phyloP scores from a whole-genome alignment of 2,329 filamentous ascomycete genomes.

The Didymella pinodella region DNA sequence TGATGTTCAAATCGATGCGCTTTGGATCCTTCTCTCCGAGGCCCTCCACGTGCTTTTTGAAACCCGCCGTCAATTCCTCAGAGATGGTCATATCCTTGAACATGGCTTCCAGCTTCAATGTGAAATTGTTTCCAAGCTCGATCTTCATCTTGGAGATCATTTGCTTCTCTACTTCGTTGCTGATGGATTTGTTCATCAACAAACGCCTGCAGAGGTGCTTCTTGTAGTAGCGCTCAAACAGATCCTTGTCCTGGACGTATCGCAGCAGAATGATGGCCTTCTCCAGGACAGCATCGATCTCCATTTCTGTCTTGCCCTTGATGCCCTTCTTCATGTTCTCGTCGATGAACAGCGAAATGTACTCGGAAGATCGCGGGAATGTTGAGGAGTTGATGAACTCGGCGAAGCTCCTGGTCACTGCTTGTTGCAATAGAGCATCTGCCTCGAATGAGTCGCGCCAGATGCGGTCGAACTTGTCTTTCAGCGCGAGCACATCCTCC shows the following conservation, averaged over 20 bases:
- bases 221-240: conserved; percentile 98
- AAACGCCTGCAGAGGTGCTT: conserved; percentile 90
- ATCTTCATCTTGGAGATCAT: conserved; percentile 98
- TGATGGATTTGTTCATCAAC: conserved; percentile 87
- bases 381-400: conserved; percentile 82
- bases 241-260: conserved; percentile 89
- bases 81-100: conserved; percentile 95
- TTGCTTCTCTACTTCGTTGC: conserved; percentile 89
- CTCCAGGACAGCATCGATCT: conserved; percentile 84
- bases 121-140: conserved; percentile 94
- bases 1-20: conserved; percentile 80
- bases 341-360: conserved; percentile 94
- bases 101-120: conserved; percentile 92
- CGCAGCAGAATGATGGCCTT: conserved; percentile 88
- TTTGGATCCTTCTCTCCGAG: conserved; percentile 65
- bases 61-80: conserved; percentile 79
- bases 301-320: conserved; percentile 87
- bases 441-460: conserved; percentile 75
- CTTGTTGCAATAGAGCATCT: conserved; percentile 80
- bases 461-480: conserved; percentile 87
- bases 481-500: conserved; percentile 83
- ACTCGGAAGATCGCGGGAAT: conserved; percentile 87
- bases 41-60: conserved; percentile 73
- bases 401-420: conserved; percentile 84
- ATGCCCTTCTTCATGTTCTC: conserved; percentile 94